Base-by-base conservation (phyloP, 164 flowering plant genomes). In the Stephania yunnanensis region DNA sequence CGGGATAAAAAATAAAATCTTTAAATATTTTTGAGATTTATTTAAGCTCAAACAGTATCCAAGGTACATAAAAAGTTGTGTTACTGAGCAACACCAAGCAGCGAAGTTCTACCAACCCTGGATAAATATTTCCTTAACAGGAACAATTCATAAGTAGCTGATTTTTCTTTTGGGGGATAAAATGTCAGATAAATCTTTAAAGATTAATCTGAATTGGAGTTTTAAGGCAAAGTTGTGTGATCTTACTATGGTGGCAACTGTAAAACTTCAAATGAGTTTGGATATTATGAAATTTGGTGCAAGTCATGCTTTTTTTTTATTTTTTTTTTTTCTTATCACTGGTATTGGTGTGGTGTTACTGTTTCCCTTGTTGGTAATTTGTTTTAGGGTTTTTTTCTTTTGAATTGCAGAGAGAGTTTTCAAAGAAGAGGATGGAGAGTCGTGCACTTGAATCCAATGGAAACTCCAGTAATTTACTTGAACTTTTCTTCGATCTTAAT, bases 371-470 rank as follows among this genome's bases (percentile, higher is more conserved):
- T 53, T 69, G 52, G 61, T 61, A 45, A 36, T 61, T 65, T 78
- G 20, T 45, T 76, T 61, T 12, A 65, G 58, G 61, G 64, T 13
- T 25, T 36, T 36, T 29, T 42, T 25, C 15, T 61, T 58, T 78
- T 78, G 58, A 72, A 48, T 71, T 82, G 81, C 89, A 95, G 97
- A 92, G 86, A 82, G 92, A 90, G 79, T 78, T 82, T 76, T 81
- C 80, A 20, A 93, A 82, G 78, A 92, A 82, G 89, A 88, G 92
- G 84, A 58, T 76, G 68, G 97, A 90, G 58, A 76, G 81, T 81
- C 89, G 83, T 76, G 91, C 86, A 63, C 84, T 85, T 74, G 97
- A 91, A 58, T 84, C 94, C 66, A 92, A 88, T 85, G 97, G 95
- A 73, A 87, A 69, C 77, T 81, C 81, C 87, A 94, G 97, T 92